Evolutionary conservation across 225 moss, liverwort and hornwort genomes (phyloP).

Genomic region (Climacium dendroides): DNA sequence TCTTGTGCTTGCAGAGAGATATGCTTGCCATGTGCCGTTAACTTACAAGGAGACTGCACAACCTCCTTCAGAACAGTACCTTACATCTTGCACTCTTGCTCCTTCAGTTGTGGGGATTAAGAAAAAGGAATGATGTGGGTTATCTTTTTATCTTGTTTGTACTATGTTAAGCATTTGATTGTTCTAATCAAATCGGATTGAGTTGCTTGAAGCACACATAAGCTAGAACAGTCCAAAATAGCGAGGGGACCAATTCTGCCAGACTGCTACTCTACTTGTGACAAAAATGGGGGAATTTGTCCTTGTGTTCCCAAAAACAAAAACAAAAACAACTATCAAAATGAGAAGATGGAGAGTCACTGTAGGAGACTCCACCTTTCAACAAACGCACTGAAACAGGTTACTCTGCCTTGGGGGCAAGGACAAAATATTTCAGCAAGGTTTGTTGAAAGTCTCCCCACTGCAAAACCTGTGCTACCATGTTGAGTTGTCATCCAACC

Average conservation of each 20-base stretch:
- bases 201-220: neutral
- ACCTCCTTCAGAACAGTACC: neutral
- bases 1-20: neutral
- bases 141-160: neutral
- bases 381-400: neutral
- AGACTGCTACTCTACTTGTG: neutral
- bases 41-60: neutral
- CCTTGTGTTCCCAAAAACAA: too few relatives aligned
- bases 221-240: neutral
- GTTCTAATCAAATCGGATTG: neutral
- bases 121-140: neutral
- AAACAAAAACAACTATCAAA: too few relatives aligned
- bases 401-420: neutral
- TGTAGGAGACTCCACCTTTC: neutral
- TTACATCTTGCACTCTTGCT: neutral
- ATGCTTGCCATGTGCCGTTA: neutral
- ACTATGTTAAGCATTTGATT: neutral
- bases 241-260: neutral
- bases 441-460: neutral
- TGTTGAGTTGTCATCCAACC: fast-evolving
- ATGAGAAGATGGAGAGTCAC: too few relatives aligned
- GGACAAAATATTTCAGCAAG: neutral
- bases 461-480: neutral
- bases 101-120: neutral
- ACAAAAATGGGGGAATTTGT: too few relatives aligned